Base-by-base conservation (phyloP, 2,329 filamentous ascomycete species). In the Verticillium zaregamsianum region DNA sequence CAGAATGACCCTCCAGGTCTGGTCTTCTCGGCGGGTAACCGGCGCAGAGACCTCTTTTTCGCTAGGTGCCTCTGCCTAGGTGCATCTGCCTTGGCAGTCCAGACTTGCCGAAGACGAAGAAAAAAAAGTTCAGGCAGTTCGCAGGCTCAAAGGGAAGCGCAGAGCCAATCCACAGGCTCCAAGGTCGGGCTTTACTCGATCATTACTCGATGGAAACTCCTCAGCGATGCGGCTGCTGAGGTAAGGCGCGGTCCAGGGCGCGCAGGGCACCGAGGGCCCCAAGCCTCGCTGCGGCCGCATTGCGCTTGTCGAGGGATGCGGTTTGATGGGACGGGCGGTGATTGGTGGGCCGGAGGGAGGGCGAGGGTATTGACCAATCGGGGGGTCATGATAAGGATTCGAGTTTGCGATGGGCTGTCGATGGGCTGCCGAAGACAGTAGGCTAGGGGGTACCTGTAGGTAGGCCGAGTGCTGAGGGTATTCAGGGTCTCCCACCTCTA, bases 161-260 rank as follows among this genome's bases (percentile, higher is more conserved):
- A 59, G 33, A 59, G 57, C 39, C 59, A 56, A 57, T 61, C 52
- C 54, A 25, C 49, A 45, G 35, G 25, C 31, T 52, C 63, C 23
- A 35, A 56, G 58, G 25, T 40, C 52, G 32, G 25, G 25, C 15
- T 70, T 78, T 78, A 78, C 76, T 76, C 75, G 74, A 77, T 76
- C 57, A 67, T 79, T 79, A 79, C 77, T 80, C 77, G 77, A 80
- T 79, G 63, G 67, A 78, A 80, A 78, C 72, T 72, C 70, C 64
- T 23, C 17, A 23, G 45, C 37, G 17, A 15, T 20, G 12, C 9
- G 2, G 37, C 14, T 15, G 12, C 45, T 14, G 9, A 52, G 11
- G 23, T 9, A 28, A 28, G 28, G 28, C 28, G 28, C 28, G 28
- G 28, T 20, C 20, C 17, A 52, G 45, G 45, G 28, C 28, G 5